Evolutionary conservation across 2,329 filamentous ascomycete species (phyloP).

Genomic region (Colletotrichum eremochloae): DNA sequence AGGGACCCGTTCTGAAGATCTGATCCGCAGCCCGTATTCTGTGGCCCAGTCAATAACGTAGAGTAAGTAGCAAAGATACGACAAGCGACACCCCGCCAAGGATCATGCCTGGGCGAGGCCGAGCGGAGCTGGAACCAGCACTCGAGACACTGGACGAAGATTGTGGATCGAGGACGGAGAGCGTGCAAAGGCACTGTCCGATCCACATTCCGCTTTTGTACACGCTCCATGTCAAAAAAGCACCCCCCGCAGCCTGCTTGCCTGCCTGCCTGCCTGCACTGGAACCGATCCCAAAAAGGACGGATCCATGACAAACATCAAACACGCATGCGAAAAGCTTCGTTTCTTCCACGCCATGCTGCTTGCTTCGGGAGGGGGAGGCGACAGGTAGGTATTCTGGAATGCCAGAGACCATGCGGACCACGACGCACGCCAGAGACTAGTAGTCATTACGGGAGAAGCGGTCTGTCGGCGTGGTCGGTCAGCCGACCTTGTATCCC

Average conservation of each 20-base stretch:
- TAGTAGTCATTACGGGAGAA: background rate
- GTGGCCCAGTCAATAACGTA: background rate
- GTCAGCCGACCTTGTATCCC: constrained; percentile 5
- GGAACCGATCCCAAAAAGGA: constrained; percentile 11
- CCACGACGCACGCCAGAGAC: background rate
- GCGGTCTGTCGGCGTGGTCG: background rate
- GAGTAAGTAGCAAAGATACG: constrained; percentile 4
- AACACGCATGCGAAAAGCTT: constrained; percentile 35
- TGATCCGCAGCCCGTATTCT: constrained; percentile 30
- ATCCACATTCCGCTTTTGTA: constrained; percentile 30
- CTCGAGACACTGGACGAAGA: constrained; percentile 31
- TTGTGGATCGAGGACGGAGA: constrained; percentile 5
- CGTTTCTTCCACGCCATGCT: constrained; percentile 2
- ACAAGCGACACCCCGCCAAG: background rate
- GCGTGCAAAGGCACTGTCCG: background rate
- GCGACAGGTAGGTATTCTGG: background rate
- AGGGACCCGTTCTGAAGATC: constrained; percentile 31
- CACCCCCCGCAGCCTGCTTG: constrained; percentile 12
- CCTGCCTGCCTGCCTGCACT: background rate
- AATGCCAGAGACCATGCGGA: background rate
- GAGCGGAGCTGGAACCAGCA: constrained; percentile 31
- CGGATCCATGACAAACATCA: constrained; percentile 31
- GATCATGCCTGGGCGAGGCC: constrained; percentile 27
- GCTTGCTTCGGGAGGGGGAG: background rate
- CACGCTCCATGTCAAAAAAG: constrained; percentile 7